phyloP scores from a whole-genome alignment of 257 asterid species.

The Nemophila menziesii region DNA sequence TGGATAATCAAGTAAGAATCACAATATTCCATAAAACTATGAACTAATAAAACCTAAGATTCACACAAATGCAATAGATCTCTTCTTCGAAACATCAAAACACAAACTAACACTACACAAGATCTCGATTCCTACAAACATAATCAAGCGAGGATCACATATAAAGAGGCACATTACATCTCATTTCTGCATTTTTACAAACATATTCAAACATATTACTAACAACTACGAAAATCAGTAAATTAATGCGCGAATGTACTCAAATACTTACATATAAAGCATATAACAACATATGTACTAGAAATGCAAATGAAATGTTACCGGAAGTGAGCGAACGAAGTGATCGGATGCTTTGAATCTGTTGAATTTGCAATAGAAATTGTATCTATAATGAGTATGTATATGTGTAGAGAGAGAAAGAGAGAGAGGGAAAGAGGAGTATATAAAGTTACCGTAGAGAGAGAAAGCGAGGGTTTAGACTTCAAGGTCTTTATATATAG shows the following conservation, averaged over 20 bases:
- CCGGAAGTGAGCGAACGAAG: slow-evolving; percentile 16
- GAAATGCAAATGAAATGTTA: slow-evolving; percentile 13
- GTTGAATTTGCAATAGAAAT: neutral
- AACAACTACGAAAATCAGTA: neutral
- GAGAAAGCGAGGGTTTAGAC: slow-evolving; percentile 4
- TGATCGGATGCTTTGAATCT: slow-evolving; percentile 4
- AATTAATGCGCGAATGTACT: neutral
- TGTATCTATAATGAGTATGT: neutral
- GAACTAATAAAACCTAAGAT: neutral
- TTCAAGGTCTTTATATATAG: neutral
- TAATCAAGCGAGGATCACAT: neutral
- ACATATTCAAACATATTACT: no score
- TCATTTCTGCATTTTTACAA: neutral
- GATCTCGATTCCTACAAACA: neutral
- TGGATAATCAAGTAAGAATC: neutral
- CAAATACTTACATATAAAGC: no score
- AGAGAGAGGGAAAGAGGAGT: no score
- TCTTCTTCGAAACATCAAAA: neutral
- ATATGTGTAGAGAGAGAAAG: no score
- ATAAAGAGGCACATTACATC: neutral
- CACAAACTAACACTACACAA: neutral
- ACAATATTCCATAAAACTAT: no score
- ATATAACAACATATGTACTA: neutral
- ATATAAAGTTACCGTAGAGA: neutral
- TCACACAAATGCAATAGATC: slow-evolving; percentile 1